These are phyloP conservation scores for Scheffersomyces stipitis DNA, from an alignment of 805 yeast species.

Conservation along the genomic window DNA sequence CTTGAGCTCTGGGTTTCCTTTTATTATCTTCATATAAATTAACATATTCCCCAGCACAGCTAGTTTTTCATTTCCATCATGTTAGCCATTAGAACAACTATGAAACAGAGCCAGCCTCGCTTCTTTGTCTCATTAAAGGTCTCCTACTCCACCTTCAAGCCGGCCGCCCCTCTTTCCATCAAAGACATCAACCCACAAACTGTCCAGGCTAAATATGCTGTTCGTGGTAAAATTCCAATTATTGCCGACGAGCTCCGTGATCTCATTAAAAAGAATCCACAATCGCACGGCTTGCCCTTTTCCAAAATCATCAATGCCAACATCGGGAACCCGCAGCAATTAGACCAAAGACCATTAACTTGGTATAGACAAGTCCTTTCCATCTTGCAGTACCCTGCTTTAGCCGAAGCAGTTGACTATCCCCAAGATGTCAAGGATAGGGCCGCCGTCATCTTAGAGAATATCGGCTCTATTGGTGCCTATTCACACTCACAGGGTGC, in stretches of 20 bases:
- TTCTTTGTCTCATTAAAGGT: constrained; percentile 1
- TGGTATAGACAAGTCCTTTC: constrained; percentile 92
- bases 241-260: constrained; percentile 81
- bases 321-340: constrained; percentile 97
- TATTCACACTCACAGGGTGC: constrained; percentile 94
- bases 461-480: constrained; percentile 87
- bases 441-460: constrained; percentile 58
- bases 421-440: constrained; percentile 74
- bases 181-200: constrained; percentile 70
- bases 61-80: neutral
- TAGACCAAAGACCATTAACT: constrained; percentile 92
- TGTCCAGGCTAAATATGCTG: constrained; percentile 90
- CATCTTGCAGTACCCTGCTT: constrained; percentile 78
- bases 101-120: constrained; percentile 1
- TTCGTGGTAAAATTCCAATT: constrained; percentile 90
- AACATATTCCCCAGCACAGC: no score
- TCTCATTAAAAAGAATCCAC: constrained; percentile 45
- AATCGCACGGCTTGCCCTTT: constrained; percentile 72
- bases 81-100: neutral
- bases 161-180: constrained; percentile 17
- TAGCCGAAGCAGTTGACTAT: constrained; percentile 37
- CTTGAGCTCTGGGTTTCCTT: no score
- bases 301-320: constrained; percentile 80
- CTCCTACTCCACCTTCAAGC: constrained; percentile 13
- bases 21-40: no score